These are phyloP conservation scores for Candida jianshihensis DNA, from an alignment of 805 yeast species.

Conservation along the genomic window DNA sequence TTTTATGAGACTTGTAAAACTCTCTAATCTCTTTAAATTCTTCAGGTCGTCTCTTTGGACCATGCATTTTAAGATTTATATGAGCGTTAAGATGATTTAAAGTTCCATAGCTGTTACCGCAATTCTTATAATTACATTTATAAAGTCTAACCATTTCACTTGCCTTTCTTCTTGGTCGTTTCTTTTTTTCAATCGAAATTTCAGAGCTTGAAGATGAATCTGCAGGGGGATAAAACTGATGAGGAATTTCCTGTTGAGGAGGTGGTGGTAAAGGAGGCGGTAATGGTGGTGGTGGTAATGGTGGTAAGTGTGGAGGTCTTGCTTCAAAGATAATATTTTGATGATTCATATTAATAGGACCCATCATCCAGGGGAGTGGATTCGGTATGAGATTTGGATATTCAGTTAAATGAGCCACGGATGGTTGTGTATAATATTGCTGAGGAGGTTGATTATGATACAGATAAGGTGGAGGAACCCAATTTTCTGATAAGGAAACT, in stretches of 20 bases:
- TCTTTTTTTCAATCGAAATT: slow-evolving; percentile 21
- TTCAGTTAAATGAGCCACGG: no score
- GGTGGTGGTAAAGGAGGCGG: no score
- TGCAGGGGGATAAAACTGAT: neutral
- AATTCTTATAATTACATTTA: slow-evolving; percentile 38
- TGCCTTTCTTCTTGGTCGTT: slow-evolving; percentile 46
- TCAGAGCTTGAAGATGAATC: no score
- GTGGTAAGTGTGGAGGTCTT: neutral
- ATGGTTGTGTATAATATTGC: no score
- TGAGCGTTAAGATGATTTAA: slow-evolving; percentile 55
- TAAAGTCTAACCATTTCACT: slow-evolving; percentile 51
- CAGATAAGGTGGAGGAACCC: no score
- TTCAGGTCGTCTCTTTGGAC: slow-evolving; percentile 44
- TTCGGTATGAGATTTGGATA: no score
- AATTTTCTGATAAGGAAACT: no score
- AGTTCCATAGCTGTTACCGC: slow-evolving; percentile 53
- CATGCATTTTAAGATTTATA: slow-evolving; percentile 46
- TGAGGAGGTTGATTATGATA: no score
- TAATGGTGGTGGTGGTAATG: neutral
- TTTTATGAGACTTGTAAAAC: slow-evolving; percentile 34
- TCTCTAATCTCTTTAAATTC: slow-evolving; percentile 47
- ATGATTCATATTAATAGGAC: neutral
- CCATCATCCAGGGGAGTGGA: neutral
- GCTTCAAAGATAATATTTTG: neutral
- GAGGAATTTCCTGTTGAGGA: slow-evolving; percentile 4